Evolutionary conservation across 1,284 basidiomycete genomes (phyloP).

Genomic region (Pisolithus thermaeus): DNA sequence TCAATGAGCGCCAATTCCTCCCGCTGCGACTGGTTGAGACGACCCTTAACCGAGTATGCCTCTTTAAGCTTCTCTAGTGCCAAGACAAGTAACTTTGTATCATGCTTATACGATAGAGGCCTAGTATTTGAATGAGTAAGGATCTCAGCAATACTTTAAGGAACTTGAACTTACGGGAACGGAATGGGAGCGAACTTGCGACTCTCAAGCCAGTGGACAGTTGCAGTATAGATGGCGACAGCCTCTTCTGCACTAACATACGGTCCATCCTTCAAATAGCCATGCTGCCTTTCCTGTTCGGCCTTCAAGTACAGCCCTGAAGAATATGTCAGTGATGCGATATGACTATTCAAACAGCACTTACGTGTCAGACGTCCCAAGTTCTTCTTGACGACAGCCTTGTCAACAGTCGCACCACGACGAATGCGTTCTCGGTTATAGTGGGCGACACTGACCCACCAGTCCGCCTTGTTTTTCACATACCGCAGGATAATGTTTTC

Average conservation of each 20-base stretch:
- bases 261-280: constrained; percentile 94
- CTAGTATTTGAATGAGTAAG: constrained; percentile 28
- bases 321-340: constrained; percentile 8
- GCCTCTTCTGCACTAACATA: constrained; percentile 97
- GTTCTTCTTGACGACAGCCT: constrained; percentile 98
- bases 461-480: constrained; percentile 99
- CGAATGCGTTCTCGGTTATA: constrained; percentile 94
- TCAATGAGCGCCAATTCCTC: constrained; percentile 95
- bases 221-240: constrained; percentile 94
- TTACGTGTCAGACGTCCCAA: constrained; percentile 81
- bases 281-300: constrained; percentile 96
- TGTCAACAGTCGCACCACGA: constrained; percentile 97
- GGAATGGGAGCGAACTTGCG: constrained; percentile 96
- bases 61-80: constrained; percentile 97
- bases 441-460: constrained; percentile 91
- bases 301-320: constrained; percentile 89
- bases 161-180: constrained; percentile 65
- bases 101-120: constrained; percentile 95
- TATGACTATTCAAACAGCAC: constrained; percentile 17
- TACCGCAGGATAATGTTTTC: constrained; percentile 99
- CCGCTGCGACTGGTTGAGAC: constrained; percentile 93
- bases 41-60: constrained; percentile 95
- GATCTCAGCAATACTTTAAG: constrained; percentile 7
- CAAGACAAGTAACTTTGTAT: constrained; percentile 91
- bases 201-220: constrained; percentile 96